Conservation (phyloP, 345 rosid genomes). For the Moricandia moricandioides region DNA sequence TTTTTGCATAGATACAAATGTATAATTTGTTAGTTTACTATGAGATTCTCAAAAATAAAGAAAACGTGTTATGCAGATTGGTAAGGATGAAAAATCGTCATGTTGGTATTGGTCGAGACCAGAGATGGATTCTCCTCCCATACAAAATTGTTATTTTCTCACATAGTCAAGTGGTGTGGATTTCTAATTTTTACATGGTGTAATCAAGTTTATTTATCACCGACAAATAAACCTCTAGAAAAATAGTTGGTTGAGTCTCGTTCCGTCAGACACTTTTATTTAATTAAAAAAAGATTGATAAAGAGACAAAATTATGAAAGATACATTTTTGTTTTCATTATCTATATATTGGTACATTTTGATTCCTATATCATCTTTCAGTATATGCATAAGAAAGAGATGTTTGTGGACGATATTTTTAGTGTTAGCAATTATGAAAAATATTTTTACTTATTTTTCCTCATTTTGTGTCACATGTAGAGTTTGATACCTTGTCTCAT, state of each 20-base stretch:
- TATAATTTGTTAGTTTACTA: background rate
- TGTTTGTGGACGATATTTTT: background rate
- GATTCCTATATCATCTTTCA: background rate
- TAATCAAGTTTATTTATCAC: too few species aligned
- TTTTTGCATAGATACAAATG: background rate
- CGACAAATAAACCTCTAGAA: too few species aligned
- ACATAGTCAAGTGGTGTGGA: too few species aligned
- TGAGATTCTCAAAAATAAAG: background rate
- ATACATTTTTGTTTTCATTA: background rate
- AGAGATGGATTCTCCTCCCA: too few species aligned
- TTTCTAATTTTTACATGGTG: too few species aligned
- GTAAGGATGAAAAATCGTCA: too few species aligned
- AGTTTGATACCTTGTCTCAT: background rate
- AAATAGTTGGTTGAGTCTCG: too few species aligned
- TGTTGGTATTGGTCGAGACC: too few species aligned
- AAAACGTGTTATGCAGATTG: background rate
- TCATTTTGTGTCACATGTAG: background rate
- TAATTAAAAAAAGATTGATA: background rate
- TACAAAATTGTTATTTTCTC: too few species aligned
- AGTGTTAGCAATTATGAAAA: background rate
- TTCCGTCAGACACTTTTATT: too few species aligned
- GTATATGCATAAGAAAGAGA: background rate
- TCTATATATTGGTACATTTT: background rate
- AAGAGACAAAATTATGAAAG: background rate
- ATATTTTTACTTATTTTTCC: background rate